These are phyloP conservation scores for Blumeriella jaapii DNA, from an alignment of 2,329 filamentous ascomycete genomes.

Conservation along the genomic window DNA sequence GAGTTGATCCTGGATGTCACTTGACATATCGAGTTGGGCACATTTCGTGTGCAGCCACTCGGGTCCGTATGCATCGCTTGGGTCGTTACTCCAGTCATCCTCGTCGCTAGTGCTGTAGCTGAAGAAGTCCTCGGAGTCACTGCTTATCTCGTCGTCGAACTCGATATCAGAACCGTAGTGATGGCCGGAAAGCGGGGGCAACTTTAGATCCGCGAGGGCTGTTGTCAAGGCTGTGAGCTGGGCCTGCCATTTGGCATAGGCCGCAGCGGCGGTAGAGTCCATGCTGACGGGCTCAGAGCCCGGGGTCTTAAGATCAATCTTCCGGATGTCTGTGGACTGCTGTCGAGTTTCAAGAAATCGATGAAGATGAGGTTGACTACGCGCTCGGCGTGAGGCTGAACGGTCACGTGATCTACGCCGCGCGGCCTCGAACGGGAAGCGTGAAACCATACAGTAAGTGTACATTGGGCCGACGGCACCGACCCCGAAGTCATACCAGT, in stretches of 20 bases:
- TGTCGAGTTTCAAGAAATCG: too few relatives aligned
- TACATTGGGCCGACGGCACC: too few relatives aligned
- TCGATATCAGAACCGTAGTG: constrained; percentile 47
- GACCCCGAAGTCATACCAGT: too few relatives aligned
- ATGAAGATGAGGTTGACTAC: too few relatives aligned
- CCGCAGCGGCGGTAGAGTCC: constrained; percentile 25
- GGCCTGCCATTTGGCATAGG: constrained; percentile 64
- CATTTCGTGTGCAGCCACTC: constrained; percentile 67
- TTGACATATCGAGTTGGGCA: constrained; percentile 51
- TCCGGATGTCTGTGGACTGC: too few relatives aligned
- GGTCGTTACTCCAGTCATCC: constrained; percentile 53
- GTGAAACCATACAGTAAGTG: too few relatives aligned
- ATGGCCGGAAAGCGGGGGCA: constrained; percentile 32
- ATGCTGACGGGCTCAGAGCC: constrained; percentile 9
- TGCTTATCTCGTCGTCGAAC: constrained; percentile 45
- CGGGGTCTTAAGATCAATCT: too few relatives aligned
- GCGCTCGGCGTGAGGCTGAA: too few relatives aligned
- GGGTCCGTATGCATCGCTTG: constrained; percentile 23
- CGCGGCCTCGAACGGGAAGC: too few relatives aligned
- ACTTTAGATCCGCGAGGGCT: constrained; percentile 62
- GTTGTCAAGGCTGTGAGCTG: constrained; percentile 80
- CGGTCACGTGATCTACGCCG: too few relatives aligned
- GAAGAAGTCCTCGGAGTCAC: constrained; percentile 75
- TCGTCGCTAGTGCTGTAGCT: constrained; percentile 52
- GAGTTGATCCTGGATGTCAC: constrained; percentile 69